phyloP scores from a whole-genome alignment of 495 filamentous ascomycete species.

The Neurospora sp. region DNA sequence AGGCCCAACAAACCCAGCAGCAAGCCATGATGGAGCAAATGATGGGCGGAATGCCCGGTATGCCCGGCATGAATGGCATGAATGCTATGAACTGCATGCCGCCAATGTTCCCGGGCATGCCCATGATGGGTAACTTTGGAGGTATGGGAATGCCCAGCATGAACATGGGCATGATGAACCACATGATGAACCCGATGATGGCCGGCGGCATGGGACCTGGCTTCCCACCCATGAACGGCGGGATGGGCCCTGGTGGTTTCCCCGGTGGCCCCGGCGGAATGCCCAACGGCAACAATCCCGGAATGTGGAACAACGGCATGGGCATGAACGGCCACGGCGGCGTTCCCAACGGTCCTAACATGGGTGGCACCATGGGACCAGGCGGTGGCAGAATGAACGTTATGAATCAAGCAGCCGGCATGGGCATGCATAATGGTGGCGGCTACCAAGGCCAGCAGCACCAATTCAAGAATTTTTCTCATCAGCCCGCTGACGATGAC shows the following conservation, averaged over 20 bases:
- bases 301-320: constrained; percentile 35
- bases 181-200: constrained; percentile 46
- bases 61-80: constrained; percentile 32
- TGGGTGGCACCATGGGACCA: not conserved
- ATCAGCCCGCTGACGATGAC: constrained; percentile 78
- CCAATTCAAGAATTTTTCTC: constrained; percentile 34
- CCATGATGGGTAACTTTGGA: constrained; percentile 9
- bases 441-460: constrained; percentile 20
- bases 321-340: constrained; percentile 30
- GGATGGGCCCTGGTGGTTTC: constrained; percentile 37
- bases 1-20: constrained; percentile 27
- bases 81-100: constrained; percentile 22
- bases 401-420: constrained; percentile 32
- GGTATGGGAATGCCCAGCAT: constrained; percentile 20
- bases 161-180: constrained; percentile 26
- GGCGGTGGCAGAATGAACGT: constrained; percentile 8
- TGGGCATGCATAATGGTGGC: constrained; percentile 26
- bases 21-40: constrained; percentile 27
- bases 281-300: constrained; percentile 2
- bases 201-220: constrained; percentile 37
- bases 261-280: constrained; percentile 12
- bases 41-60: constrained; percentile 20
- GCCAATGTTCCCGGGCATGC: constrained; percentile 26
- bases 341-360: constrained; percentile 38
- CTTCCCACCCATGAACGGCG: constrained; percentile 29